These are phyloP conservation scores for Chrysanthemum lavandulifolium DNA, from an alignment of 129 eudicot species.

Conservation along the genomic window DNA sequence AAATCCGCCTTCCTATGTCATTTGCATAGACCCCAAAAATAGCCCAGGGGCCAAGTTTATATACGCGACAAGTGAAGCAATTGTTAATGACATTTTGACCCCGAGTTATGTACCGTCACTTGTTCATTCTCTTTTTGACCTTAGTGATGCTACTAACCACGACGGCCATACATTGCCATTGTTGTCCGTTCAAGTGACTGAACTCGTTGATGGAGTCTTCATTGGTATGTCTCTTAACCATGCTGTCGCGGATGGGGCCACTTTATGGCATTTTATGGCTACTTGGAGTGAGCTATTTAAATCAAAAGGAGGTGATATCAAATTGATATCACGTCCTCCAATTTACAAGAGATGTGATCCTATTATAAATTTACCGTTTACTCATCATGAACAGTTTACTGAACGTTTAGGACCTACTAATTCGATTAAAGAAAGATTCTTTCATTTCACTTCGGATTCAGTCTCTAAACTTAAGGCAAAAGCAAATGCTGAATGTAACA, in stretches of 20 bases:
- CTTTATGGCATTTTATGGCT: conserved; percentile 5
- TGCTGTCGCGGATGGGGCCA: not conserved
- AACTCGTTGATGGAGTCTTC: not conserved
- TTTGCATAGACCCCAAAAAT: conserved; percentile 27
- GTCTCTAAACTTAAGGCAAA: conserved; percentile 31
- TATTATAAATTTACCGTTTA: conserved; percentile 3
- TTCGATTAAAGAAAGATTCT: conserved; percentile 21
- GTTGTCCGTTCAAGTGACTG: conserved; percentile 28
- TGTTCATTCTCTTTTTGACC: conserved; percentile 43
- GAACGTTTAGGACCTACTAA: not conserved
- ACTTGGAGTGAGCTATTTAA: conserved; percentile 2
- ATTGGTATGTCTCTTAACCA: conserved; percentile 4
- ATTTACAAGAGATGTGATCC: conserved; percentile 6
- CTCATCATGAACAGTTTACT: not conserved
- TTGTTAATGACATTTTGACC: conserved; percentile 28
- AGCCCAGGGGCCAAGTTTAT: conserved; percentile 46
- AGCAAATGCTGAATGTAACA: conserved; percentile 33
- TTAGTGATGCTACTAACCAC: conserved; percentile 23
- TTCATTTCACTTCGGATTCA: conserved; percentile 27
- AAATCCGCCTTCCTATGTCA: conserved; percentile 26
- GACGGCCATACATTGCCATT: conserved; percentile 42
- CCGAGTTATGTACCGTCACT: conserved; percentile 24
- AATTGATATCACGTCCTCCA: not conserved
- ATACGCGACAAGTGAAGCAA: conserved; percentile 25
- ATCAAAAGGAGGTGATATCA: not conserved